phyloP scores from a whole-genome alignment of 495 filamentous ascomycete genomes.

The Podospora fimiseda region DNA sequence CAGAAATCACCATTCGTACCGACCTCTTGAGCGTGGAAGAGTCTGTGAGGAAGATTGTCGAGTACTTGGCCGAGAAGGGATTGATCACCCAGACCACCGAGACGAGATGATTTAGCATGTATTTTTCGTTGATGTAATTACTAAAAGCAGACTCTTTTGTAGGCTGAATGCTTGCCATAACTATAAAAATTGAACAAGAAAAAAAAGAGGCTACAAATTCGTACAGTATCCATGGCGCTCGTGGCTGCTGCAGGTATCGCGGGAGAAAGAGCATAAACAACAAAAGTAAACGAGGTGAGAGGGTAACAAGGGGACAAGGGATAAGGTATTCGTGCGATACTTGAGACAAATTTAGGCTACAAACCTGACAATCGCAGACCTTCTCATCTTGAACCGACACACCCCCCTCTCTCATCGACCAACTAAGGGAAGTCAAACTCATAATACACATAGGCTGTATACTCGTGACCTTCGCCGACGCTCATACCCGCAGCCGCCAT shows the following conservation, averaged over 20 bases:
- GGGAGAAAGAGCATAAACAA: neutral
- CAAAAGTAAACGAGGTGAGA: neutral
- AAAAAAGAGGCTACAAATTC: neutral
- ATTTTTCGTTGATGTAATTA: neutral
- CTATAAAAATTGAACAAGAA: neutral
- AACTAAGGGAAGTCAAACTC: conserved; percentile 68
- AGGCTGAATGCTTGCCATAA: neutral
- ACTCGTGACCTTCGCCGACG: conserved; percentile 67
- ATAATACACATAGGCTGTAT: conserved; percentile 95
- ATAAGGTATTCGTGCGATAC: neutral
- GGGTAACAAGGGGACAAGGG: neutral
- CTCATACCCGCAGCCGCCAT: conserved; percentile 63
- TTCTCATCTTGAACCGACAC: too few relatives aligned
- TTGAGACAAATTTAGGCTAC: neutral
- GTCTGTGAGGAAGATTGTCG: conserved; percentile 74
- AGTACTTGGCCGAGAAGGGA: conserved; percentile 59
- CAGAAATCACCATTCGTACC: conserved; percentile 80
- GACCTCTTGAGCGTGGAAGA: conserved; percentile 74
- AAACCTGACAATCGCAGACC: neutral
- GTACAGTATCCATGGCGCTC: too few relatives aligned
- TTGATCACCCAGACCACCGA: conserved; percentile 33
- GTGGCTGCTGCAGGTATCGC: too few relatives aligned
- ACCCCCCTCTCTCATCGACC: neutral
- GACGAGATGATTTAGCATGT: conserved; percentile 26
- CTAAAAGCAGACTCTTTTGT: neutral